Conservation (phyloP, 1,284 basidiomycete species). For the Xanthoconium separans region DNA sequence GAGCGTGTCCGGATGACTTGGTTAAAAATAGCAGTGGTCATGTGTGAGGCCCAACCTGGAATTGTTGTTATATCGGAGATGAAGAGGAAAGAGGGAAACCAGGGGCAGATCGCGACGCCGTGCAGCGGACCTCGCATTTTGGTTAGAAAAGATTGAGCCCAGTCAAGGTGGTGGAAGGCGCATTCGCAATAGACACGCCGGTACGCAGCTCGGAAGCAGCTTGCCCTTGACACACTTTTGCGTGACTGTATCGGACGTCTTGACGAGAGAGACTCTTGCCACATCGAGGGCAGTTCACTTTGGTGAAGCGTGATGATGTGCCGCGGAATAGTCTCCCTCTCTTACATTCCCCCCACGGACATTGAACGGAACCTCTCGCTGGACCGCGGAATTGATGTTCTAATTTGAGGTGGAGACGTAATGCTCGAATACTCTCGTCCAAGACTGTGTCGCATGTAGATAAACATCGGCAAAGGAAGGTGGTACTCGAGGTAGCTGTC, state of each 20-base stretch:
- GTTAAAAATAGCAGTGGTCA: too few species aligned
- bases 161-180: background rate
- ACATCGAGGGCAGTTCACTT: slow-evolving; percentile 8
- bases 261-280: slow-evolving; percentile 13
- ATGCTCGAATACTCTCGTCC: background rate
- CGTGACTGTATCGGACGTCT: slow-evolving; percentile 14
- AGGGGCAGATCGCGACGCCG: too few species aligned
- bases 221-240: slow-evolving; percentile 2
- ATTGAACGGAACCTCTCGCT: background rate
- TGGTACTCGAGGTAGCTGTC: background rate
- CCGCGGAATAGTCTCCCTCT: slow-evolving; percentile 13
- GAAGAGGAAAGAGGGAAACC: too few species aligned
- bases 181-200: background rate
- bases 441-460: background rate
- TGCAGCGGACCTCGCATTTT: too few species aligned
- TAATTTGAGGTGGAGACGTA: background rate
- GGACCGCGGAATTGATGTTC: background rate
- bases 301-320: slow-evolving; percentile 17
- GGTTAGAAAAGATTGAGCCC: too few species aligned
- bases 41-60: background rate
- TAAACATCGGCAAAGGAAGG: background rate
- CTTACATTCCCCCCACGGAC: too few species aligned
- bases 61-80: background rate
- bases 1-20: too few species aligned
- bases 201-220: background rate